These are phyloP conservation scores for Vaccinium myrtillus DNA, from an alignment of 148 eudicot genomes.

Conservation along the genomic window DNA sequence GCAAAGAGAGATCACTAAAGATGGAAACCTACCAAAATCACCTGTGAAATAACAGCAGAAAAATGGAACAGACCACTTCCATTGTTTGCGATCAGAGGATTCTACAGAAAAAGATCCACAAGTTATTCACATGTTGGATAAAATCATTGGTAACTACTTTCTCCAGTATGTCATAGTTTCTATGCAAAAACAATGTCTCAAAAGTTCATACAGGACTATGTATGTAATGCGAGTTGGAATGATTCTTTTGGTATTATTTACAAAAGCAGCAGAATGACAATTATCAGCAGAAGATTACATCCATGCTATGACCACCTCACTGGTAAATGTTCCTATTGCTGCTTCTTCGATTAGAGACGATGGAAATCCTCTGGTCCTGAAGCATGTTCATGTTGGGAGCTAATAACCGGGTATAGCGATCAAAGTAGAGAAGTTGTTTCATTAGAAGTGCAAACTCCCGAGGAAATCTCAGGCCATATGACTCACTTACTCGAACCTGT, in stretches of 20 bases:
- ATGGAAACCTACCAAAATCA: neutral
- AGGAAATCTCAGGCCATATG: conserved; percentile 90
- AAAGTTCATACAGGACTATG: neutral
- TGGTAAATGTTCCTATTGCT: conserved; percentile 31
- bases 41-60: neutral
- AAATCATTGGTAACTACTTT: neutral
- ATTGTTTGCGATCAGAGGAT: neutral
- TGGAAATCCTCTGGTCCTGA: conserved; percentile 77
- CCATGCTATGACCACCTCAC: conserved; percentile 10
- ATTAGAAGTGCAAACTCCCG: conserved; percentile 95
- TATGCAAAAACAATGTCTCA: neutral
- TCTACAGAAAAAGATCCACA: neutral
- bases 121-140: neutral
- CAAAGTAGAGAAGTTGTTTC: conserved; percentile 97
- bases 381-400: conserved; percentile 98
- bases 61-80: neutral
- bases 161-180: neutral
- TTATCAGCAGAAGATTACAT: neutral
- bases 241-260: neutral
- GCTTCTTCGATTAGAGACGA: conserved; percentile 59
- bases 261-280: neutral
- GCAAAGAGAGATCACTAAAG: neutral
- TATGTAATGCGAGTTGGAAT: neutral
- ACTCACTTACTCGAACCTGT: conserved; percentile 94
- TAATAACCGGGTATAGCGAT: conserved; percentile 88